Base-by-base conservation (phyloP, 108 stramenopile genomes). In the Conticribra guillardii region DNA sequence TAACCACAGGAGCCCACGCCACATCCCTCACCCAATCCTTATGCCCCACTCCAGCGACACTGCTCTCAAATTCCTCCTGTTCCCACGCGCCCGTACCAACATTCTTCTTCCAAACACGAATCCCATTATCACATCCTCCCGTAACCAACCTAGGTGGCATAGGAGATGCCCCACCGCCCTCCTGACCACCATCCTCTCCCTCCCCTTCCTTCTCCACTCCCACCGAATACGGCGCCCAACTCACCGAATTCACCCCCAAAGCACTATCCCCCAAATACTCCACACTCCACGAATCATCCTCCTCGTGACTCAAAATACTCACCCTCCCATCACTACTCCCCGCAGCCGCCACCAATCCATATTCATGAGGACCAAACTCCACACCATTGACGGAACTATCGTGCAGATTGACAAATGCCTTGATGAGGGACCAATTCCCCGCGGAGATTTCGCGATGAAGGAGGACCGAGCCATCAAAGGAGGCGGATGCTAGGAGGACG, bases 1-100 rank as follows among this genome's bases (percentile, higher is more conserved):
- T 52, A 47, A 94, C 73, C 63, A 70, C 64, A 0, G 99, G 99
- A 15, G 96, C 95, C 96, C 96, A 99, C 16, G 98, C 98, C 51
- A 99, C 99, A 85, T 99, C 99, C 22, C 98, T 83, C 27, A 98
- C 98, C 97, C 98, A 98, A 85, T 97, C 97, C 29, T 58, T 74
- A 78, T 99, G 97, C 19, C 61, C 57, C 18, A 73, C 22, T 23
- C 30, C 60, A 1, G 64, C 75, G 41, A 80, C 64, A 28, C 57
- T 24, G 60, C 71, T 34, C 19, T 74, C 63, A 18, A 62, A 64
- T 5, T 62, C 85, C 49, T 88, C 87, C 70, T 87, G 84, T 56
- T 70, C 70, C 89, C 93, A 89, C 24, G 74, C 73, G 22, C 75
- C 84, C 29, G 70, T 64, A 46, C 57, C 67, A 1, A 49, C 54